Base-by-base conservation (phyloP, 805 yeast genomes). In the Schwanniomyces yamadae region DNA sequence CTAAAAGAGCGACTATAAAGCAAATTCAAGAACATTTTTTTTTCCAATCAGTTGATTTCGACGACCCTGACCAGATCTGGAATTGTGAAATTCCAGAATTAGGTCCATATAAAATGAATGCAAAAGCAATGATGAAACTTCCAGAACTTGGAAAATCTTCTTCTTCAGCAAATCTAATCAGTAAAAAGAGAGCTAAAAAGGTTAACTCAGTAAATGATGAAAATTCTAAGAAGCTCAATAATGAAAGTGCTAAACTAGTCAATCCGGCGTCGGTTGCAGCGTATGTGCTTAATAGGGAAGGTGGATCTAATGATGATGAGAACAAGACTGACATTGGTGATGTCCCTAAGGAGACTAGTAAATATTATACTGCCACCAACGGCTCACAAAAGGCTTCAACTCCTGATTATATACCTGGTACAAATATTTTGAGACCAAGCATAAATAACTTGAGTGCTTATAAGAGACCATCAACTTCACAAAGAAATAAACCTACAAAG, bases 91-190 rank as follows among this genome's bases (percentile, higher is more conserved):
- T 83, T 2, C 93, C 93, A 0, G 81, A 73, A 45, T 57, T 82
- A 14, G 77, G 82, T 1, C 88, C 91, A 0, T 85, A 82, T 51
- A 83, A 82, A 40, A 71, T 85, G 59, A 75, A 75, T 34, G 93
- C 93, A 0, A 79, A 80, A 50, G 77, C 91, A 1, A 84, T 85
- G 93, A 75, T 80, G 62, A 82, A 85, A 23, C 68, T 84, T 24
- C 89, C 91, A 0, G 59, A 61, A 28, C 31, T 55, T 18, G 19
- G 39, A 7, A 47, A 45, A 28, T 21, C 50, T 11, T 31, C 41
- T 11, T 37, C 53, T 4, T 50, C 39, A 31, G 44, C 48, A 25
- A 52, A 45, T 15, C 31, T 41, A 10, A 15, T 24, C 3, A 29
- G 33, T 14, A 40, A 41, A 3, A 35, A 35, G 21, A 31, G 16